Percentiles rank a stretch among this genome's conserved stretches.
These are phyloP conservation scores for Physcia stellaris DNA, from an alignment of 495 filamentous ascomycete species.

Conservation along the genomic window DNA sequence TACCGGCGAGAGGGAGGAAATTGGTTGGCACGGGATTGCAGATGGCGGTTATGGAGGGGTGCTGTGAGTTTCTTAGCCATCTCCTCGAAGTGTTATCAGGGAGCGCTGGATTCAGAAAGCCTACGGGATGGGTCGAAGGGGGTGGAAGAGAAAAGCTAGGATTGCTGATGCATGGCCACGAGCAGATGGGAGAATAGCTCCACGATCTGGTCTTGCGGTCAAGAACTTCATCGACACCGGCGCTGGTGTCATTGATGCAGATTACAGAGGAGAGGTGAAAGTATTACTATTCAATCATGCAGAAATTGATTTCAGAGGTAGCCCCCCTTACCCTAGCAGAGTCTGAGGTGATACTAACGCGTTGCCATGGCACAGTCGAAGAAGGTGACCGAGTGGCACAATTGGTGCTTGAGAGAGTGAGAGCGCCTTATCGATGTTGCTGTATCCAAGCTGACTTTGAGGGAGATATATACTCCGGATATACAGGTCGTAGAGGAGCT, in stretches of 20 bases:
- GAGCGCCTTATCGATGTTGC: slow-evolving; percentile 3
- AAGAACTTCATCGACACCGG: slow-evolving; percentile 93
- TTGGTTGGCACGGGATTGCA: slow-evolving; percentile 81
- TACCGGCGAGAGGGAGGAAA: slow-evolving; percentile 71
- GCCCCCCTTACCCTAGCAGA: neutral
- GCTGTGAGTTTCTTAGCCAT: slow-evolving; percentile 44
- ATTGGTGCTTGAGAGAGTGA: slow-evolving; percentile 71
- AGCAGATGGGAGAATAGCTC: slow-evolving; percentile 79
- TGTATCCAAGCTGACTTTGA: slow-evolving; percentile 8
- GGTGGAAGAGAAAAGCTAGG: neutral
- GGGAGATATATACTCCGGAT: slow-evolving; percentile 74
- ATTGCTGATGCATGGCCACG: neutral
- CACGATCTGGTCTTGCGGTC: slow-evolving; percentile 76
- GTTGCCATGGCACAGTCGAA: slow-evolving; percentile 44
- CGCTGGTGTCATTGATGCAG: slow-evolving; percentile 92
- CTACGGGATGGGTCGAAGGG: neutral
- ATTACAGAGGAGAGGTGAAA: slow-evolving; percentile 89
- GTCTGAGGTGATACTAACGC: neutral
- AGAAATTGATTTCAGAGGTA: slow-evolving; percentile 59
- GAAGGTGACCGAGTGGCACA: slow-evolving; percentile 86
- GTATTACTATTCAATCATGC: slow-evolving; percentile 87
- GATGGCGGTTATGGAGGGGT: slow-evolving; percentile 76
- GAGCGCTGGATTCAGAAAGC: neutral
- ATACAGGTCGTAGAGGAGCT: slow-evolving; percentile 76
- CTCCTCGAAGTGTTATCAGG: neutral